These are phyloP conservation scores for Suillus subluteus DNA, from an alignment of 768 basidiomycete species.

Conservation along the genomic window DNA sequence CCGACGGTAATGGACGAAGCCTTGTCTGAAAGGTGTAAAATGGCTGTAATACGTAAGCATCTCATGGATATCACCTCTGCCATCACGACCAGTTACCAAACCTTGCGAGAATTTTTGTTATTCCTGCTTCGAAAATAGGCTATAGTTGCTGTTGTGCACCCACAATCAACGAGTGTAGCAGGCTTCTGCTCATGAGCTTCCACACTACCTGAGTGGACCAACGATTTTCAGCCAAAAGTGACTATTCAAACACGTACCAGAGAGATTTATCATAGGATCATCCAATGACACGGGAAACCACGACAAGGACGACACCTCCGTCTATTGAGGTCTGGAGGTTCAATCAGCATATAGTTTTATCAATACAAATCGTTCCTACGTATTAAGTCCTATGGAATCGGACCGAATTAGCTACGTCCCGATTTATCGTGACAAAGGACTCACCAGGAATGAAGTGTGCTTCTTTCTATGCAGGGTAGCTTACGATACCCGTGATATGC, in stretches of 20 bases:
- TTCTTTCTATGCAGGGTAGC: constrained; percentile 30
- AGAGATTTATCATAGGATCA: not conserved
- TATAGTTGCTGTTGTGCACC: not conserved
- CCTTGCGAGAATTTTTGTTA: not conserved
- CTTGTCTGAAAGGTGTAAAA: not conserved
- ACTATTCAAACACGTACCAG: not conserved
- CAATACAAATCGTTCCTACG: not conserved
- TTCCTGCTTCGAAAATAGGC: not conserved
- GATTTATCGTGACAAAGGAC: not conserved
- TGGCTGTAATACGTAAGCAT: not conserved
- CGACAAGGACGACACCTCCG: constrained; percentile 6
- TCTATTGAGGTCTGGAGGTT: constrained; percentile 13
- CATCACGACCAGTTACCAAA: constrained; percentile 1
- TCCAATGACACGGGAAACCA: not conserved
- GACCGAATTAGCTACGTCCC: not conserved
- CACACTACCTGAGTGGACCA: not conserved
- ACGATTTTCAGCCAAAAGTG: not conserved
- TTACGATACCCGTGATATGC: constrained; percentile 30
- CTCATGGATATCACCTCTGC: not conserved
- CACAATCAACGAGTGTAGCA: not conserved
- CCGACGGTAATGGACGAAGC: not conserved
- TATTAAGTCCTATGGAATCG: not conserved
- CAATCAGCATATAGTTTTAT: not conserved
- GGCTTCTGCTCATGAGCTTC: not conserved
- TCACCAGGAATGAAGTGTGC: constrained; percentile 31